Evolutionary conservation across 1,284 basidiomycete species (phyloP), one percentile per base, ranked within the genome.

Genomic region (Peniophora sp.): DNA sequence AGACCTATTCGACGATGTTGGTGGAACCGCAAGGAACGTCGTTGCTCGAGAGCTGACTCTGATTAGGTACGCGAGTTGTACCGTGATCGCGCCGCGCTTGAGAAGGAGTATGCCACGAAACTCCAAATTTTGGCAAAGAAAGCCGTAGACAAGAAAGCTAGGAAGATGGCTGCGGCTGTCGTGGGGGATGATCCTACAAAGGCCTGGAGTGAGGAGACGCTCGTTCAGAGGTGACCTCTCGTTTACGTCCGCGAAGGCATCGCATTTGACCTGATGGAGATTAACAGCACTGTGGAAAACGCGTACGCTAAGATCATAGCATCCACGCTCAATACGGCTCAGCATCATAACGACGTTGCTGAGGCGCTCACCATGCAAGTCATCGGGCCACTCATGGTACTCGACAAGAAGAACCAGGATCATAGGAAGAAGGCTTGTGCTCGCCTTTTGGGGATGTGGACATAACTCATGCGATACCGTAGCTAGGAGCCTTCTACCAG

Each of bases 61-160:
- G 10, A 15, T 27, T 58, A 89, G 86, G 74, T 85, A 49, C 78
- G 85, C 49, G 86, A 90, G 46, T 61, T 90, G 46, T 82, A 88
- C 60, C 71, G 73, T 49, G 84, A 85, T 50, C 74, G 83, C 41
- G 79, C 70, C 15, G 73, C 71, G 12, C 68, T 91, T 12, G 88
- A 92, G 63, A 78, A 81, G 48, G 87, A 92, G 60, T 90, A 88
- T 61, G 83, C 86, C 1, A 61, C 67, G 17, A 89, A 85, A 60
- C 69, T 90, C 17, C 79, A 85, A 59, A 64, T 70, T 14, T 65
- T 92, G 23, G 74, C 74, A 2, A 81, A 75, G 65, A 89, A 82
- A 60, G 80, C 82, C 1, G 66, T 72, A 15, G 89, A 91, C 47
- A 86, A 79, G 73, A 87, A 84, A 64, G 67, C 65, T 41, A 86